Evolutionary conservation across 345 rosid genomes (phyloP).

Genomic region (Fremontodendron californicum): DNA sequence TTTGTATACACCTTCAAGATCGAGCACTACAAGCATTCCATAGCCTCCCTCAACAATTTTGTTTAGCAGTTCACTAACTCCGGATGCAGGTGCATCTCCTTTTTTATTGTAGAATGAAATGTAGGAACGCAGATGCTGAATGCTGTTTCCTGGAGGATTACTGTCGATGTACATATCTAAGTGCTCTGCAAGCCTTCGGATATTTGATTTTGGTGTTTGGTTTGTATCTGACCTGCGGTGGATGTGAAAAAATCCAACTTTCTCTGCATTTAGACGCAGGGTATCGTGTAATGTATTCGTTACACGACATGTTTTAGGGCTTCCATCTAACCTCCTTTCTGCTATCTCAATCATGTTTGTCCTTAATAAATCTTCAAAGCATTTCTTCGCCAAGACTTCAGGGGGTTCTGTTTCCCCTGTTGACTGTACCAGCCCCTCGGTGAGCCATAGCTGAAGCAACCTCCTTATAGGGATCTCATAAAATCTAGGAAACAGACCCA

Average conservation of each 20-base stretch:
- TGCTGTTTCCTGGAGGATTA: accelerated
- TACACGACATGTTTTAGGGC: not conserved
- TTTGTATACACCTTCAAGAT: not conserved
- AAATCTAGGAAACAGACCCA: constrained; percentile 31
- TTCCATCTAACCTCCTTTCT: not conserved
- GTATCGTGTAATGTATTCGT: not conserved
- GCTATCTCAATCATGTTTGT: not conserved
- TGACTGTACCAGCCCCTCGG: constrained; percentile 24
- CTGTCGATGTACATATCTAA: not conserved
- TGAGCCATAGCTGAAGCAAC: constrained; percentile 31
- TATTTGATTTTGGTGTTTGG: too few species aligned
- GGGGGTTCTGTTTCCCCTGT: not conserved
- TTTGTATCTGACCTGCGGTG: not conserved
- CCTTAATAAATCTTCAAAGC: not conserved
- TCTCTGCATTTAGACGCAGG: not conserved
- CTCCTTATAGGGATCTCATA: constrained; percentile 28
- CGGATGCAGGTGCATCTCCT: not conserved
- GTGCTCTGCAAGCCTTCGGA: not conserved
- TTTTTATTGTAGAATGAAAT: not conserved
- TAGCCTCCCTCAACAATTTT: not conserved
- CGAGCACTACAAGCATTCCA: not conserved
- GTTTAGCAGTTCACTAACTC: not conserved
- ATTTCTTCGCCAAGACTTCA: not conserved
- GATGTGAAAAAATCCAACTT: not conserved
- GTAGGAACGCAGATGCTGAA: not conserved